phyloP scores from a whole-genome alignment of 139 green algal species.

The Chara braunii region DNA sequence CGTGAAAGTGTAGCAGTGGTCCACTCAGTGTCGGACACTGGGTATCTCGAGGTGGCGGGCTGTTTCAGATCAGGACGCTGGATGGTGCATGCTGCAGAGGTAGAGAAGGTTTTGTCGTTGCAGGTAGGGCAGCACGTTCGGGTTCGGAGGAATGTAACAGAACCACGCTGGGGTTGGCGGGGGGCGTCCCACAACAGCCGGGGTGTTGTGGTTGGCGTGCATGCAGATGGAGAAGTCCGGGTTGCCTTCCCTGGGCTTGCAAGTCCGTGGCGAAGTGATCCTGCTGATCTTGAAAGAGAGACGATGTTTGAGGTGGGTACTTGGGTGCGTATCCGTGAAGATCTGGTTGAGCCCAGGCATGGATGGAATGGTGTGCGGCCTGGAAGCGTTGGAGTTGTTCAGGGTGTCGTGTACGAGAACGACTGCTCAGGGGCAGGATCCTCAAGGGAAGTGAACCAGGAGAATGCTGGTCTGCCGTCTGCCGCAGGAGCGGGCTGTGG shows the following conservation, averaged over 20 bases:
- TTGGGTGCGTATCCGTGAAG: slow-evolving; percentile 2
- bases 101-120: slow-evolving; percentile 7
- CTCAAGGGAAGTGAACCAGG: no score
- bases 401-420: slow-evolving; percentile 1
- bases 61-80: slow-evolving; percentile 8
- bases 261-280: background rate
- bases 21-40: slow-evolving; percentile 1
- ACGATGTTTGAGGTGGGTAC: slow-evolving; percentile 7
- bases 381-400: slow-evolving; percentile 12
- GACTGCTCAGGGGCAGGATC: no score
- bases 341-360: slow-evolving; percentile 10
- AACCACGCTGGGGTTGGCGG: slow-evolving; percentile 11
- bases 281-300: slow-evolving; percentile 11
- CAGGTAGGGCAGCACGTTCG: slow-evolving; percentile 9
- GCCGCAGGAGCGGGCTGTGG: no score
- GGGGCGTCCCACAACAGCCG: background rate
- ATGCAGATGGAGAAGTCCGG: slow-evolving; percentile 9
- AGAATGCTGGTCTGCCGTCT: no score
- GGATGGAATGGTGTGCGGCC: background rate
- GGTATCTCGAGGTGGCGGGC: slow-evolving; percentile 1
- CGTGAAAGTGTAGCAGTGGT: slow-evolving; percentile 7
- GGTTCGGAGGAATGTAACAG: background rate
- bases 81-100: background rate
- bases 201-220: slow-evolving; percentile 12
- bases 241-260: background rate